phyloP scores from a whole-genome alignment of 2,329 filamentous ascomycete species.

The Claviceps paspali region DNA sequence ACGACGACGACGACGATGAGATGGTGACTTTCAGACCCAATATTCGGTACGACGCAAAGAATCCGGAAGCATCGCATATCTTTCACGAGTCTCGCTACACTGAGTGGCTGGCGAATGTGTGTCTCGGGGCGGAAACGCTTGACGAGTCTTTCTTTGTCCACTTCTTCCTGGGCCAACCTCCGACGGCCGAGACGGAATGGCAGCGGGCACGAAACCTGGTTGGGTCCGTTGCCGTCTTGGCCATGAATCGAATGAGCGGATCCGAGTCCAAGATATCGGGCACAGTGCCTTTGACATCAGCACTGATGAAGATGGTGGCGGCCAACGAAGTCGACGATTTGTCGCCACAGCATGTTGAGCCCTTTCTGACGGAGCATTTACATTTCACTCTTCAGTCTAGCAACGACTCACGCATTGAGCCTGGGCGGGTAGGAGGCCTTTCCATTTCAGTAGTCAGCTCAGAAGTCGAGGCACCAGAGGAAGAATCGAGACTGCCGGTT shows the following conservation, averaged over 20 bases:
- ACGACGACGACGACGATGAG: not conserved
- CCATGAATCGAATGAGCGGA: slow-evolving; percentile 21
- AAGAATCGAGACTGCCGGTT: slow-evolving; percentile 12
- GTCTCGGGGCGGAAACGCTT: slow-evolving; percentile 43
- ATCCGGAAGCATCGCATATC: slow-evolving; percentile 14
- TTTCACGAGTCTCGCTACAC: slow-evolving; percentile 29
- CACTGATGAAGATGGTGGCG: slow-evolving; percentile 27
- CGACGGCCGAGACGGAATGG: slow-evolving; percentile 33
- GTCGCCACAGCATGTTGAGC: slow-evolving; percentile 19
- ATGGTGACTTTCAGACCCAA: slow-evolving; percentile 9
- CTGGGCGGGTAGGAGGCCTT: slow-evolving; percentile 14
- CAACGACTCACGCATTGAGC: slow-evolving; percentile 12
- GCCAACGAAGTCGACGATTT: slow-evolving; percentile 22
- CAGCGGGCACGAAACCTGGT: slow-evolving; percentile 37
- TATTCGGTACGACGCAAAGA: slow-evolving; percentile 12
- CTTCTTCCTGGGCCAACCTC: slow-evolving; percentile 48
- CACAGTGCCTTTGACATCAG: slow-evolving; percentile 35
- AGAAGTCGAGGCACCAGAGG: slow-evolving; percentile 13
- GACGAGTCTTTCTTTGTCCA: slow-evolving; percentile 46
- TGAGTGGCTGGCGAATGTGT: slow-evolving; percentile 56
- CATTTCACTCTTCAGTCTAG: slow-evolving; percentile 17
- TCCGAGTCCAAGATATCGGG: slow-evolving; percentile 26
- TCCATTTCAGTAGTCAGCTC: slow-evolving; percentile 17
- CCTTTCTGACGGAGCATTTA: slow-evolving; percentile 26
- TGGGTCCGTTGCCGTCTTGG: slow-evolving; percentile 45